Evolutionary conservation across 2,329 filamentous ascomycete genomes (phyloP), one percentile per base, ranked within the genome.

Genomic region (Penicillium sp.): DNA sequence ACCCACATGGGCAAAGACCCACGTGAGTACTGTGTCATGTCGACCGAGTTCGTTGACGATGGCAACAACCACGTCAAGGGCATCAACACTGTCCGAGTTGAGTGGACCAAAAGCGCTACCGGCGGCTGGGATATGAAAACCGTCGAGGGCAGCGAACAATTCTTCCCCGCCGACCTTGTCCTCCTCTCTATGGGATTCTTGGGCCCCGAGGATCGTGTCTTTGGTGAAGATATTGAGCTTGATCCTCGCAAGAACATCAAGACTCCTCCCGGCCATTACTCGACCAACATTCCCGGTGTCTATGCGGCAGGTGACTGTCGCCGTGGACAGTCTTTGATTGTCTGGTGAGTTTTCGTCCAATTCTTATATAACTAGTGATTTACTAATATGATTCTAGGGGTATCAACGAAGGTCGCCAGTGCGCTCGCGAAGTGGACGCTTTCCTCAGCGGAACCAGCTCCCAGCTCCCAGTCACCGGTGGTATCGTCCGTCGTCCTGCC

Each of bases 81-180:
- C 63, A 96, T 97, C 83, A 96, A 94, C 79, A 96, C 92, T 43
- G 86, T 94, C 58, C 91, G 93, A 54, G 93, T 97, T 43, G 93
- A 97, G 75, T 97, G 93, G 93, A 94, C 91, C 68, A 94, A 93
- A 82, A 91, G 87, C 54, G 84, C 90, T 29, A 88, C 86, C 61
- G 93, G 93, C 65, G 93, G 93, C 45, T 97, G 93, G 93, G 93
- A 97, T 78, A 97, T 97, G 92, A 96, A 96, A 84, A 93, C 96
- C 76, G 83, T 96, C 33, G 93, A 96, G 66, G 92, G 90, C 38
- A 93, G 89, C 61, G 90, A 96, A 80, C 87, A 97, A 74, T 95
- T 95, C 84, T 97, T 97, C 89, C 91, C 91, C 38, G 93, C 93
- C 29, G 93, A 97, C 71, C 85, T 97, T 41, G 93, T 97, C 45